These are phyloP conservation scores for Mucuna pruriens DNA, from an alignment of 306 rosid genomes.

Conservation along the genomic window DNA sequence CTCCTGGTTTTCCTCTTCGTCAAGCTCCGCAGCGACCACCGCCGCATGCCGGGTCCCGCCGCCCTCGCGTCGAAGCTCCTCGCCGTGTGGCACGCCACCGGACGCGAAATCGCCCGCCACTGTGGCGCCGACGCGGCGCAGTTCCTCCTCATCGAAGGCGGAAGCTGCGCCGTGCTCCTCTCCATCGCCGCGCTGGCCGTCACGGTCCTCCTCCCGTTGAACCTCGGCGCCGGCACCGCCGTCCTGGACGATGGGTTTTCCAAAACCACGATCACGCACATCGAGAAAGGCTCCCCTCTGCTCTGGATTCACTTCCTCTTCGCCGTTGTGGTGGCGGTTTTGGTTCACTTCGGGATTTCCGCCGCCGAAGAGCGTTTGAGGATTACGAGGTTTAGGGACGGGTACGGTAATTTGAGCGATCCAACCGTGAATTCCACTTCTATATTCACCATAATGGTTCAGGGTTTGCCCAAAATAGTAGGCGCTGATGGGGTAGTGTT, in stretches of 20 bases:
- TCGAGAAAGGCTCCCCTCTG: constrained; percentile 73
- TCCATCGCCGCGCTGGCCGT: constrained; percentile 59
- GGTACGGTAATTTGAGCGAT: constrained; percentile 79
- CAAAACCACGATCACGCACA: constrained; percentile 80
- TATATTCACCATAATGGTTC: constrained; percentile 90
- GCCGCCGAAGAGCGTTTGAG: constrained; percentile 69
- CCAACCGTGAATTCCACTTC: constrained; percentile 74
- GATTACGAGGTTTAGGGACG: constrained; percentile 88
- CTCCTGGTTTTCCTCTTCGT: constrained; percentile 77
- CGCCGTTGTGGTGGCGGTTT: constrained; percentile 58
- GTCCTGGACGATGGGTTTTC: constrained; percentile 74
- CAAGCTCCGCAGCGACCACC: constrained; percentile 97
- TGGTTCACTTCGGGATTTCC: constrained; percentile 79
- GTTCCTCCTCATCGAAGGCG: constrained; percentile 90
- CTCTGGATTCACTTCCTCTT: constrained; percentile 95
- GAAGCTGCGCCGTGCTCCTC: constrained; percentile 77
- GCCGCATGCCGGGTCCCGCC: constrained; percentile 86
- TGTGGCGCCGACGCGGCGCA: constrained; percentile 98
- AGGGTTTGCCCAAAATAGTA: constrained; percentile 80
- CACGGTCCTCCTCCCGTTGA: constrained; percentile 69
- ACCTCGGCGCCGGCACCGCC: constrained; percentile 74
- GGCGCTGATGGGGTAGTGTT: constrained; percentile 68
- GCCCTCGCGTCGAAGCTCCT: constrained; percentile 79
- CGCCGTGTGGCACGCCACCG: constrained; percentile 92
- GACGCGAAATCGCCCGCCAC: constrained; percentile 84